phyloP scores from a whole-genome alignment of 1,284 basidiomycete species.

The Leccinum laetum region DNA sequence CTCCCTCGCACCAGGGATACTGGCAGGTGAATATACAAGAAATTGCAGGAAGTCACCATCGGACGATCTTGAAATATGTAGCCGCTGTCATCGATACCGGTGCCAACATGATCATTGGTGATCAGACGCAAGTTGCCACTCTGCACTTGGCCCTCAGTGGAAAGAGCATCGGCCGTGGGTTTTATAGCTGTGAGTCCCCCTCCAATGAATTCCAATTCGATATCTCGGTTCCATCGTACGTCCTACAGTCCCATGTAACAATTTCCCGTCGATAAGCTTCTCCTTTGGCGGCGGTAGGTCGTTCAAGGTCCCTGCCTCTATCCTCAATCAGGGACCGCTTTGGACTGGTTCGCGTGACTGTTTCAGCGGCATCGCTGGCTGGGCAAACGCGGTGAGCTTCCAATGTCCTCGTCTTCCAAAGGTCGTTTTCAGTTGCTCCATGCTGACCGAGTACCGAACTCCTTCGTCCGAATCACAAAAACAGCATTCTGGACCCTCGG shows the following conservation, averaged over 20 bases:
- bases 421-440: not conserved
- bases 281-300: not conserved
- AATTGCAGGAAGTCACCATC: not conserved
- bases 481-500: not conserved
- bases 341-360: not conserved
- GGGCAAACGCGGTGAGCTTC: not conserved
- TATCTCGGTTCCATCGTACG: not conserved
- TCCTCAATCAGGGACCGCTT: not conserved
- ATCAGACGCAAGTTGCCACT: too few species aligned
- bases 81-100: not conserved
- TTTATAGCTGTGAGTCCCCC: not conserved
- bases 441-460: not conserved
- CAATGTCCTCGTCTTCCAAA: not conserved
- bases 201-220: not conserved
- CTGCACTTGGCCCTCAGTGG: not conserved
- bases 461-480: not conserved
- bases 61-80: not conserved
- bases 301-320: not conserved
- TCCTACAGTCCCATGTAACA: not conserved
- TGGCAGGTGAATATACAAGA: not conserved
- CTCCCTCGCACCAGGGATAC: not conserved
- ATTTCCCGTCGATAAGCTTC: not conserved
- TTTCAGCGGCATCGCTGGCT: not conserved
- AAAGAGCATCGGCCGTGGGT: not conserved
- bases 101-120: not conserved